phyloP scores from a whole-genome alignment of 345 rosid genomes.

The Citrus trifoliata region DNA sequence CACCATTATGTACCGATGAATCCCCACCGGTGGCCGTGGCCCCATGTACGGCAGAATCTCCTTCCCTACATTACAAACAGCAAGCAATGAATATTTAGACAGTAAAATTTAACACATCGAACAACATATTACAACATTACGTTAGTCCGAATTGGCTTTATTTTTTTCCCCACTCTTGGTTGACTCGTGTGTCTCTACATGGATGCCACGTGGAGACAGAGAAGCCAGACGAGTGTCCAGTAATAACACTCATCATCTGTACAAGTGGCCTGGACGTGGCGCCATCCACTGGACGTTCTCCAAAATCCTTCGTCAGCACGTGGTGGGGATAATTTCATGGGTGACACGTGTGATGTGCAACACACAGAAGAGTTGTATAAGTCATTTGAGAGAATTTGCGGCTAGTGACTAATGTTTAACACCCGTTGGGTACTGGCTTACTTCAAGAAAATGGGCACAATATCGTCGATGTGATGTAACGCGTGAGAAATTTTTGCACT shows the following conservation, averaged over 20 bases:
- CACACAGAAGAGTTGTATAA: not conserved
- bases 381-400: not conserved
- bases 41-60: constrained; percentile 65
- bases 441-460: not conserved
- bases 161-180: not conserved
- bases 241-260: not conserved
- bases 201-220: not conserved
- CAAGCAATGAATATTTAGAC: not conserved
- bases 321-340: not conserved
- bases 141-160: too few relatives aligned
- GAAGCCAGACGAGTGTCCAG: not conserved
- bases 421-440: not conserved
- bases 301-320: not conserved
- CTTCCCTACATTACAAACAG: constrained; percentile 39
- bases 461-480: not conserved
- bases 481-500: not conserved
- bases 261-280: not conserved
- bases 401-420: not conserved
- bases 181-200: not conserved
- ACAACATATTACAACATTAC: too few relatives aligned
- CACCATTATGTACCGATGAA: constrained; percentile 76
- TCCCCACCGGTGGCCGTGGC: constrained; percentile 84
- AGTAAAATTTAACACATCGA: too few relatives aligned
- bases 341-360: not conserved
- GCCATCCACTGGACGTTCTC: not conserved